Evolutionary conservation across 495 filamentous ascomycete genomes (phyloP).

Genomic region (Extremus antarcticus): DNA sequence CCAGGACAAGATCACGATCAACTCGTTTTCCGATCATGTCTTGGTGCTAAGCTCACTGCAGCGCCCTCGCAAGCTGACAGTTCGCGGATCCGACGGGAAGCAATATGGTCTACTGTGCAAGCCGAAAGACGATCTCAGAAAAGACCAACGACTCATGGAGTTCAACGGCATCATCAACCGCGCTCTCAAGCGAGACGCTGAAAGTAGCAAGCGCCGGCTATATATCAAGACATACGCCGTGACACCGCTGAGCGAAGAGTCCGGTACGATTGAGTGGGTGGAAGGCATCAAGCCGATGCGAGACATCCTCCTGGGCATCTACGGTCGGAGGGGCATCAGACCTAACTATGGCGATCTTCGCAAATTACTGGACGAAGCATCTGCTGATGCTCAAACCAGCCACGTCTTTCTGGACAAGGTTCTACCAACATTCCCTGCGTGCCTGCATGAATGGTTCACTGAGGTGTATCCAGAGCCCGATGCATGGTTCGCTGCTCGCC

Average conservation of each 20-base stretch:
- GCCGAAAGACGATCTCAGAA: slow-evolving; percentile 93
- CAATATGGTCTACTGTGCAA: slow-evolving; percentile 88
- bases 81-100: slow-evolving; percentile 77
- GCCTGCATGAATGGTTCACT: slow-evolving; percentile 90
- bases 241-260: slow-evolving; percentile 94
- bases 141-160: slow-evolving; percentile 96
- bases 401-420: slow-evolving; percentile 61
- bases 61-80: slow-evolving; percentile 80
- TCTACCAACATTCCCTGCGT: slow-evolving; percentile 54
- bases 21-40: slow-evolving; percentile 70
- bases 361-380: slow-evolving; percentile 46
- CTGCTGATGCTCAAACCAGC: slow-evolving; percentile 42
- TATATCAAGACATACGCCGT: slow-evolving; percentile 96
- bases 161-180: slow-evolving; percentile 98
- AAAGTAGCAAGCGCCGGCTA: slow-evolving; percentile 71
- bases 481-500: slow-evolving; percentile 81
- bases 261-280: slow-evolving; percentile 98
- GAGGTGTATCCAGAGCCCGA: slow-evolving; percentile 88
- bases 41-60: slow-evolving; percentile 84
- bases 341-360: slow-evolving; percentile 49
- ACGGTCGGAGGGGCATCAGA: slow-evolving; percentile 56
- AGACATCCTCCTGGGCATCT: slow-evolving; percentile 72
- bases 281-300: slow-evolving; percentile 87
- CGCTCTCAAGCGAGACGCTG: slow-evolving; percentile 78
- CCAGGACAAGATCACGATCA: slow-evolving; percentile 48